Conservation (phyloP, 2,329 filamentous ascomycete species). For the Lizonia empirigonia region DNA sequence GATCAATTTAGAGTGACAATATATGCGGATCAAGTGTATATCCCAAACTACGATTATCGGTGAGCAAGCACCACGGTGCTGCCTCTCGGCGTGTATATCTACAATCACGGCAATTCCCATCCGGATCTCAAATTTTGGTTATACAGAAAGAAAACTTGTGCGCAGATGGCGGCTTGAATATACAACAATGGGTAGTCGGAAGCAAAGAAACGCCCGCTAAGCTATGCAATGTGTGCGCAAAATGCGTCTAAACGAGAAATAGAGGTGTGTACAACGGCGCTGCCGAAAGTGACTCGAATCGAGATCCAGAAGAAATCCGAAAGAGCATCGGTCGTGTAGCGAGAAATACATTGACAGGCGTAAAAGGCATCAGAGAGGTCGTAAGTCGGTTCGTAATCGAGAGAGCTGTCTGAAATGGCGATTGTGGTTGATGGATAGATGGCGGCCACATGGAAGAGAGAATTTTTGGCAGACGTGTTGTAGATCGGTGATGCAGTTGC, state of each 20-base stretch:
- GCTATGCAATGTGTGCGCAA: slow-evolving; percentile 34
- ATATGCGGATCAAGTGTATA: slow-evolving; percentile 1
- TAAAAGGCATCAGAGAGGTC: slow-evolving; percentile 13
- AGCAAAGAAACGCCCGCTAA: slow-evolving; percentile 42
- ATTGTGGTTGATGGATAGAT: slow-evolving; percentile 6
- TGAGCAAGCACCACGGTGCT: slow-evolving; percentile 11
- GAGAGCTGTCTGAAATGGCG: slow-evolving; percentile 14
- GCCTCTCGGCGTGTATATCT: slow-evolving; percentile 2
- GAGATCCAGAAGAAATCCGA: slow-evolving; percentile 23
- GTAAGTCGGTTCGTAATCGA: slow-evolving; percentile 32
- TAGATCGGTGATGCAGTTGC: slow-evolving; percentile 9
- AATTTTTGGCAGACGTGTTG: slow-evolving; percentile 4
- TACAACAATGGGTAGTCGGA: slow-evolving; percentile 20
- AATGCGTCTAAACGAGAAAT: slow-evolving; percentile 19
- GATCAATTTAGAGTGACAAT: background rate
- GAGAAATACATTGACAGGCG: slow-evolving; percentile 18
- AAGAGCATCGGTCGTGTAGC: slow-evolving; percentile 20
- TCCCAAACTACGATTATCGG: slow-evolving; percentile 15
- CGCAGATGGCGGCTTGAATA: slow-evolving; percentile 14
- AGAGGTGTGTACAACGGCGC: slow-evolving; percentile 33
- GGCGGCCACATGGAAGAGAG: slow-evolving; percentile 5
- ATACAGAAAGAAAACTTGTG: slow-evolving; percentile 7
- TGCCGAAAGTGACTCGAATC: slow-evolving; percentile 28
- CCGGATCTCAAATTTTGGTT: slow-evolving; percentile 11
- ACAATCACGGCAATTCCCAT: slow-evolving; percentile 7